Base-by-base conservation (phyloP, 768 basidiomycete species). In the Hygrocybe punicea region DNA sequence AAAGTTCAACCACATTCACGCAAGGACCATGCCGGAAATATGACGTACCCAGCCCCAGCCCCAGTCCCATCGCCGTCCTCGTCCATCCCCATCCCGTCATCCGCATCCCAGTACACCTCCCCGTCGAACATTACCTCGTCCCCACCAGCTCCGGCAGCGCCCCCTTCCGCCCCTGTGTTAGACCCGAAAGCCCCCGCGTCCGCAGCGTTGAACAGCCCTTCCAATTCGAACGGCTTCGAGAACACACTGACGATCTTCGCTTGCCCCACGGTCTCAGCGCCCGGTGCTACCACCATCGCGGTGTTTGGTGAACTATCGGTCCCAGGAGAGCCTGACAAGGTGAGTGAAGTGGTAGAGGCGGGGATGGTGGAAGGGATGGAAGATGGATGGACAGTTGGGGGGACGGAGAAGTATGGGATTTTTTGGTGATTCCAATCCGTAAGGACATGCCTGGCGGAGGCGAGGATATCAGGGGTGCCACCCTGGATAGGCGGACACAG, bases 401-500 rank as follows among this genome's bases (percentile, higher is more conserved):
- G 93, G 2, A 76, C 68, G 4, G 93, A 91, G 73, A 80, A 91
- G 73, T 91, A 98, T 0, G 91, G 89, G 10, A 98, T 96, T 67
- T 93, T 96, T 69, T 97, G 93, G 56, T 91, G 84, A 65, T 98
- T 98, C 95, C 96, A 99, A 67, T 99, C 94, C 49, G 78, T 82
- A 1, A 98, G 71, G 21, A 98, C 81, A 13, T 87, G 84, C 33
- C 91, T 85, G 0, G 95, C 93, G 0, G 93, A 82, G 6, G 88
- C 78, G 42, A 87, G 83, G 33, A 95, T 70, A 69, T 98, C 93
- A 1, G 96, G 95, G 0, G 93, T 88, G 48, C 96, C 96, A 29
- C 94, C 94, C 89, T 91, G 61, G 1, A 36, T 56, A 3, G 33
- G 44, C 29, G 29, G 8, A 52, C 21, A 33, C 11, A 51, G 7